Percentiles rank a stretch among this genome's conserved stretches.
Evolutionary conservation across 2,329 filamentous ascomycete species (phyloP).

Genomic region (Alternaria gansuensis): DNA sequence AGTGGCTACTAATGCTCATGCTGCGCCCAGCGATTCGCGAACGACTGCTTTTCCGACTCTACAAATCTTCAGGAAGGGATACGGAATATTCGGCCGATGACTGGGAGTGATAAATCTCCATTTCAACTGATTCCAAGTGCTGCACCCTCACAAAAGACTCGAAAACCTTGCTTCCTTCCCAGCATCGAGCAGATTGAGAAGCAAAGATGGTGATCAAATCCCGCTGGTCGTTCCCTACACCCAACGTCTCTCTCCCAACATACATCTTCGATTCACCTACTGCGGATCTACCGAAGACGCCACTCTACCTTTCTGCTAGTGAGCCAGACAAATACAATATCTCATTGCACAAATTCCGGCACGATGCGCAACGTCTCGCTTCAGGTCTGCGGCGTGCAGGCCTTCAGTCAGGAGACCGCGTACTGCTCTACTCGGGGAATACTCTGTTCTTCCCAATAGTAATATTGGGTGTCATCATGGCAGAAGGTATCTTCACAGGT

Average conservation of each 20-base stretch:
- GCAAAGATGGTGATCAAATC: slow-evolving; percentile 62
- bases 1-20: background rate
- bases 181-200: background rate
- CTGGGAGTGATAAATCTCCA: background rate
- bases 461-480: slow-evolving; percentile 78
- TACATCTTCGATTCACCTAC: slow-evolving; percentile 63
- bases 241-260: slow-evolving; percentile 57
- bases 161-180: background rate
- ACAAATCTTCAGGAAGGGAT: background rate
- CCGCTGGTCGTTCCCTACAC: slow-evolving; percentile 58
- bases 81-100: background rate
- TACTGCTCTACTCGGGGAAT: slow-evolving; percentile 78
- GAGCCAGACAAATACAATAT: slow-evolving; percentile 73
- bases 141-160: background rate
- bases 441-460: slow-evolving; percentile 75
- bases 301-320: slow-evolving; percentile 70
- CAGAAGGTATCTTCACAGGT: slow-evolving; percentile 79
- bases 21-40: background rate
- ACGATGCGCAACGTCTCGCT: slow-evolving; percentile 76
- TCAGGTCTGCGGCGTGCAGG: slow-evolving; percentile 71
- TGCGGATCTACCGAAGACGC: slow-evolving; percentile 56
- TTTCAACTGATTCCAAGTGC: background rate
- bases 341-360: slow-evolving; percentile 69
- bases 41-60: background rate
- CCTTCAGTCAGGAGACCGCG: slow-evolving; percentile 70